These are phyloP conservation scores for Ophiosphaerella herpotricha DNA, from an alignment of 2,329 filamentous ascomycete genomes.

Conservation along the genomic window DNA sequence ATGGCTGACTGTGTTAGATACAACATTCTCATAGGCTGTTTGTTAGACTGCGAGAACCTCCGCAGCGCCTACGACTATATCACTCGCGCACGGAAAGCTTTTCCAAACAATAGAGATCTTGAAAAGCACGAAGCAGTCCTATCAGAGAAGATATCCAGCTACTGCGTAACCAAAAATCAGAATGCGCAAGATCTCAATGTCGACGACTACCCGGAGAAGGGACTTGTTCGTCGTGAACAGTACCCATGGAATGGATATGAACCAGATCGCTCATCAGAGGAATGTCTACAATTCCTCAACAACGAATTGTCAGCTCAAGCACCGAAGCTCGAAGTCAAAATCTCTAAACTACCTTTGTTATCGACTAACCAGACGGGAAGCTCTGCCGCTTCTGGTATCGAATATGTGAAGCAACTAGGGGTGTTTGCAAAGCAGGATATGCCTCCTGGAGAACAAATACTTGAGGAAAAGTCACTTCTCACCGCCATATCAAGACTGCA, in stretches of 20 bases:
- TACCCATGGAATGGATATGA: slow-evolving; percentile 69
- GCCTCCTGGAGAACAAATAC: slow-evolving; percentile 71
- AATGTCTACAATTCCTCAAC: slow-evolving; percentile 71
- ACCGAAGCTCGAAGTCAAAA: slow-evolving; percentile 79
- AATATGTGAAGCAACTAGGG: slow-evolving; percentile 76
- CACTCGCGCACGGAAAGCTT: slow-evolving; percentile 62
- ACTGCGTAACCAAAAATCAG: slow-evolving; percentile 29
- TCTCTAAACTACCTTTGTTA: slow-evolving; percentile 75
- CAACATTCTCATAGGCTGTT: slow-evolving; percentile 54
- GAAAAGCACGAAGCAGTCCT: slow-evolving; percentile 60
- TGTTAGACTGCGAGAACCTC: slow-evolving; percentile 66
- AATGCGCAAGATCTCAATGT: slow-evolving; percentile 52
- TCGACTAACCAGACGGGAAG: slow-evolving; percentile 45
- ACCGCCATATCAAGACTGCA: slow-evolving; percentile 89
- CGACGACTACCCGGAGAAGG: slow-evolving; percentile 68
- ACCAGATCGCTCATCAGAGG: slow-evolving; percentile 60
- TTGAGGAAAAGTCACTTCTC: slow-evolving; percentile 82
- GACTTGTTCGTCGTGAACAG: slow-evolving; percentile 67
- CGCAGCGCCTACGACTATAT: slow-evolving; percentile 71
- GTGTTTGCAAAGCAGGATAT: slow-evolving; percentile 88
- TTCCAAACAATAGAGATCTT: slow-evolving; percentile 62
- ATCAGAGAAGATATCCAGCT: slow-evolving; percentile 19
- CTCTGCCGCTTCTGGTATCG: slow-evolving; percentile 56
- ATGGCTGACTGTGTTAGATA: slow-evolving; percentile 29
- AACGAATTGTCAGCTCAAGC: slow-evolving; percentile 69